Evolutionary conservation across 139 green algal species (phyloP), one percentile per base, ranked within the genome.

Genomic region (Klebsormidium nitens): DNA sequence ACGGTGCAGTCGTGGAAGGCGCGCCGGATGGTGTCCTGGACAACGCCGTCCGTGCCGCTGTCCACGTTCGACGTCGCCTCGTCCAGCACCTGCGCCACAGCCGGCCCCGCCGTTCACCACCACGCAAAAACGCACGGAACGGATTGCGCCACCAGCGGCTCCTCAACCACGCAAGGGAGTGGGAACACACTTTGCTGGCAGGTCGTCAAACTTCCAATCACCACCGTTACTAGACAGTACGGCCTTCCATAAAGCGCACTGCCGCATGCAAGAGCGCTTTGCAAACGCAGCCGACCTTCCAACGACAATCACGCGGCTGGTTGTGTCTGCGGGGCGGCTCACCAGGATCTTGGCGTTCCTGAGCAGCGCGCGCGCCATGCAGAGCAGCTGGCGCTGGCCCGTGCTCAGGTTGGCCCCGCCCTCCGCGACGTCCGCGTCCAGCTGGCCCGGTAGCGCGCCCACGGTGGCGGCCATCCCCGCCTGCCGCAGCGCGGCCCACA

Each of bases 321-420:
- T 52, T 19, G 19, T 52, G 44, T 19, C 44, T n/a, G n/a, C n/a
- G n/a, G n/a, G n/a, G n/a, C n/a, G n/a, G n/a, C n/a, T n/a, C n/a
- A n/a, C n/a, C n/a, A n/a, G n/a, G n/a, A n/a, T n/a, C n/a, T 52
- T 52, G 44, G 52, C 17, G 6, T 61, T 61, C 28, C 79, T 80
- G 52, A 97, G 83, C 72, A 97, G 82, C 0, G 93, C 91, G 26
- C 93, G 83, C 3, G 87, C 89, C 76, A 98, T 85, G 56, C 87
- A 91, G 35, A 97, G 72, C 59, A 98, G 88, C 83, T 98, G 93
- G 57, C 90, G 86, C 85, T 97, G 90, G 1, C 93, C 93, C 34
- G 85, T 69, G 3, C 66, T 87, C 55, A 98, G 89, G 77, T 94
- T 95, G 28, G 76, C 79, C 46, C 93, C 93, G 31, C 88, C 90